These are phyloP conservation scores for Hypoxylon lienhwacheense DNA, from an alignment of 495 filamentous ascomycete genomes.

Conservation along the genomic window DNA sequence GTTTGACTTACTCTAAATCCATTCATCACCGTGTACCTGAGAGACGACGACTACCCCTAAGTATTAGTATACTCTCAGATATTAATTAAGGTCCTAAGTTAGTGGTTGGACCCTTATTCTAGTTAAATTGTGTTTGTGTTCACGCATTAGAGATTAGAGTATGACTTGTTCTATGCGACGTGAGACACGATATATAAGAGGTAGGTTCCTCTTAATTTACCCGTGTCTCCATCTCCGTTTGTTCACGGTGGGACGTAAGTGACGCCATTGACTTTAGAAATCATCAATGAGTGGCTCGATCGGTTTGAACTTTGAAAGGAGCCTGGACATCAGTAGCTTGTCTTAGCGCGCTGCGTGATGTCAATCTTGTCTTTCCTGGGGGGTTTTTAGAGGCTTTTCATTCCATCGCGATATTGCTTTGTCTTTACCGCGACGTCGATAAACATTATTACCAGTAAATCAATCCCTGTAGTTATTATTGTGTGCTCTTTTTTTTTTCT, in stretches of 20 bases:
- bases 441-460: neutral
- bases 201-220: neutral
- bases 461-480: neutral
- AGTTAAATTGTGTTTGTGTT: too few species aligned
- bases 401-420: slow-evolving; percentile 19
- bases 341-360: slow-evolving; percentile 24
- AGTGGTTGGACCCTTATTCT: too few species aligned
- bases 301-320: slow-evolving; percentile 7
- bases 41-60: too few species aligned
- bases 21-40: too few species aligned
- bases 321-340: slow-evolving; percentile 13
- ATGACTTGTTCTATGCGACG: slow-evolving; percentile 1
- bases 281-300: slow-evolving; percentile 2
- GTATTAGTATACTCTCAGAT: too few species aligned
- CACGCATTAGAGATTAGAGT: too few species aligned
- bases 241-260: slow-evolving; percentile 14
- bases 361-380: slow-evolving; percentile 20
- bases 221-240: slow-evolving; percentile 3
- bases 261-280: slow-evolving; percentile 23
- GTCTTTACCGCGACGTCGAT: neutral
- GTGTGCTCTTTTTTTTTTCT: neutral
- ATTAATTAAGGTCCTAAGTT: too few species aligned
- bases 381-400: slow-evolving; percentile 4
- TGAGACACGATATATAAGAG: neutral
- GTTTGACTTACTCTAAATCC: too few species aligned